Evolutionary conservation across 768 basidiomycete species (phyloP), one percentile per base, ranked within the genome.

Genomic region (Tephrocybe rancida): DNA sequence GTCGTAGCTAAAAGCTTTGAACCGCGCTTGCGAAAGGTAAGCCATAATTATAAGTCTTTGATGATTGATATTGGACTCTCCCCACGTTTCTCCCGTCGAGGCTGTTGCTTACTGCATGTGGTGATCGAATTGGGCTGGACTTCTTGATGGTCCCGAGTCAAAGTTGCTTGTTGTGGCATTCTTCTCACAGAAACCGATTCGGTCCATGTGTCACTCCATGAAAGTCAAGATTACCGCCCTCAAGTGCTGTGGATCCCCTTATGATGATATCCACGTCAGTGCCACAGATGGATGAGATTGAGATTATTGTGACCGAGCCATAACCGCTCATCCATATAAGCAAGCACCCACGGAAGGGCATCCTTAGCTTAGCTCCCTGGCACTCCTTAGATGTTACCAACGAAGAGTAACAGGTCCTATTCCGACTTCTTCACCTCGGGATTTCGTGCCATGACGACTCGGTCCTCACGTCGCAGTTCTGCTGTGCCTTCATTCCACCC

Each of bases 391-490:
- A 60, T 56, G 57, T 55, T 64, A 44, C 49, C 53, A 24, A 59
- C 56, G 42, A 61, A 56, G 59, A 60, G 58, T 50, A 62, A 59
- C 51, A 64, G 63, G 55, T 60, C 58, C 44, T 79, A 79, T 62
- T 79, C 78, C 16, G 76, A 78, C 32, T 77, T 80, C 67, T 79
- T 80, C 62, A 67, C 72, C 24, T 77, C 76, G 38, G 79, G 79
- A 7, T 72, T 78, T 41, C 73, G 72, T 44, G 73, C 71, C 34
- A 72, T 77, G 55, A 66, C 71, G 19, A 66, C 63, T 41, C 64
- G 62, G 29, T 42, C 54, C 8, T 34, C 25, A 29, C 42, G 41
- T 27, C 54, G 35, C 22, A 44, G 22, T 41, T 42, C 29, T 19
- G 27, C 30, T 19, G 48, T 49, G 37, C 22, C 56, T 14, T 3